Base-by-base conservation (phyloP, 768 basidiomycete species). In the Leucosporidium scottii region DNA sequence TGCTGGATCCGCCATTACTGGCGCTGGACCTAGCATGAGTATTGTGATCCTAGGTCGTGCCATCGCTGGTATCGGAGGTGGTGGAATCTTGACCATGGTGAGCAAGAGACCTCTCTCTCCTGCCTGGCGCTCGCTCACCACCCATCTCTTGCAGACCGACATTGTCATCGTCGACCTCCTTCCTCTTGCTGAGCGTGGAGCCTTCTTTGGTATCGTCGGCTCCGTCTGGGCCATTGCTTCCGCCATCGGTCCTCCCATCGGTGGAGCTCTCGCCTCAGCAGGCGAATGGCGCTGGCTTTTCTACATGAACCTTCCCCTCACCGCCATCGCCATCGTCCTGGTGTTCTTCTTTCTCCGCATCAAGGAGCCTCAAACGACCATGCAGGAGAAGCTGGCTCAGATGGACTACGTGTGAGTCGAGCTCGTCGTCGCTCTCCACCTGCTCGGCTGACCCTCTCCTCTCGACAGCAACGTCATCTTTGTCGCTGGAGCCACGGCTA, bases 101-200 rank as follows among this genome's bases (percentile, higher is more conserved):
- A 20, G 39, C 9, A 10, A 34, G 10, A 34, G 34, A 3, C 2
- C 17, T 4, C 3, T 36, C 23, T 10, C 15, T 13, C 23, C 8
- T 9, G 30, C 20, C 23, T 36, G 20, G n/a, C 57, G 39, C n/a
- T 34, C 5, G 12, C 28, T 53, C 20, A 80, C 13, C 67, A 81
- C 17, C 20, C 30, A n/a, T 20, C 13, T 44, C 39, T 15, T 13
- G 39, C 59, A 64, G 13, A 74, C 77, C 3, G 78, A 79, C 9
- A 83, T 84, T 50, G 76, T 84, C 51, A 61, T 83, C 7, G 75
- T 79, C 20, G 83, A 85, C 67, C 73, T 85, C 4, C 81, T 84
- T 18, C 78, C 82, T 4, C 76, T 85, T 9, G 54, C 74, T 18
- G 81, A 83, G 77, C 79, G 84, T 10, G 83, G 83, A 4, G 34